Base-by-base conservation (phyloP, 192 early-diverging fungal species). In the Coemansia umbellata region DNA sequence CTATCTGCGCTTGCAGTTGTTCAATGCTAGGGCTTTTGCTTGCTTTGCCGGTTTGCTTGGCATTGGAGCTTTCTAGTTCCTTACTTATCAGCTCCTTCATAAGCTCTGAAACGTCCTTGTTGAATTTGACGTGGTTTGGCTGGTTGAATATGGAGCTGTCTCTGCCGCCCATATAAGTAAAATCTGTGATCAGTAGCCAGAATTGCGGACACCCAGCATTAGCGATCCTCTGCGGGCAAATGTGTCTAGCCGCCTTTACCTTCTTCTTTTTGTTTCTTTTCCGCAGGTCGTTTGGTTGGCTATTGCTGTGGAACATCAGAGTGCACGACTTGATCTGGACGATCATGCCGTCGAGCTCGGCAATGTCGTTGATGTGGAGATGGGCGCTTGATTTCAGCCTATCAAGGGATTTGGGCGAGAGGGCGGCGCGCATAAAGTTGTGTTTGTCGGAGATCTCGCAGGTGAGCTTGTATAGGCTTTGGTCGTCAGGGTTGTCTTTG, bases 391-490 rank as follows among this genome's bases (percentile, higher is more conserved):
- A 26, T 40, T 21, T 32, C 24, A 17, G 35, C 0, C 21, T 30
- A 4, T 45, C 26, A 8, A 45, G 26, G 14, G 43, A 9, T 27
- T 45, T 45, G 22, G 43, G 43, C 23, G 72, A 55, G 11, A 75
- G 30, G 1, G 57, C 60, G 2, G 60, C 65, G 11, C 43, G 65
- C 30, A 75, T 75, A 35, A 55, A 68, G 48, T 75, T 35, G 43
- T 54, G 40, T 15, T 60, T 59, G 49, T 75, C 72, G 3, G 72
- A 75, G 14, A 75, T 32, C 26, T 75, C 66, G 65, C 72, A 75
- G 9, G 55, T 53, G 15, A 68, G 43, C 26, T 45, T 45, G 24
- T 45, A 45, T 22, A 45, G 21, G 43, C 43, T 45, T 9, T n/a
- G 24, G 43, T 45, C 43, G 43, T 10, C 4, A 0, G 43, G 43